These are phyloP conservation scores for Sordariomycetes sp. DNA, from an alignment of 2,329 filamentous ascomycete genomes.

Conservation along the genomic window DNA sequence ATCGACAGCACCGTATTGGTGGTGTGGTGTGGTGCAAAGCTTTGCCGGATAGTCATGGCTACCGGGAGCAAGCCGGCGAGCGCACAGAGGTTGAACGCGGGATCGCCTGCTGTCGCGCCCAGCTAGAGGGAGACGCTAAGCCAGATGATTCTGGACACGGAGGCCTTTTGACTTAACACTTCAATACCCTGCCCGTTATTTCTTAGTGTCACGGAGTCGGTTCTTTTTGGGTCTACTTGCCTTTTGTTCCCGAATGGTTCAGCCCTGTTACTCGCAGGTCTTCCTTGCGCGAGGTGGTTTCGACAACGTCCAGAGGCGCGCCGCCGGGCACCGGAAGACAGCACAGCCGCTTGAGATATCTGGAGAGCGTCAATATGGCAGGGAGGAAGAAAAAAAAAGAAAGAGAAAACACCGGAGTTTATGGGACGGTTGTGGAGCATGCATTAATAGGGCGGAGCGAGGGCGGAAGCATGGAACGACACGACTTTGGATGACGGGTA, in stretches of 20 bases:
- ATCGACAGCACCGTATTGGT: background rate
- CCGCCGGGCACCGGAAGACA: background rate
- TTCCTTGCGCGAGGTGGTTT: background rate
- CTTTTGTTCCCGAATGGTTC: constrained; percentile 3
- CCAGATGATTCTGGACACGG: background rate
- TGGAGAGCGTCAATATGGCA: background rate
- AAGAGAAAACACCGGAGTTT: background rate
- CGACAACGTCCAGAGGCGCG: background rate
- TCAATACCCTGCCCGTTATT: background rate
- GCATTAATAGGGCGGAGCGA: background rate
- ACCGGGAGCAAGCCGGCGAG: too few relatives aligned
- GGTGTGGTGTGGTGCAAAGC: background rate
- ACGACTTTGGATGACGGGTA: background rate
- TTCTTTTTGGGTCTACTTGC: background rate
- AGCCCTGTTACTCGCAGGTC: background rate
- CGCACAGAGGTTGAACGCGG: too few relatives aligned
- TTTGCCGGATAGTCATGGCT: too few relatives aligned
- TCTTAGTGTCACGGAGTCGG: background rate
- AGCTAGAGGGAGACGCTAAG: background rate
- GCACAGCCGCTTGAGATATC: background rate
- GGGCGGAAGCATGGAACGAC: background rate
- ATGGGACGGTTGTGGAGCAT: background rate
- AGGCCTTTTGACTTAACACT: background rate
- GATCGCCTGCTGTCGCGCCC: background rate
- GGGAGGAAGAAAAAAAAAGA: background rate